These are phyloP conservation scores for Podospora pseudopauciseta DNA, from an alignment of 495 filamentous ascomycete genomes.

Conservation along the genomic window DNA sequence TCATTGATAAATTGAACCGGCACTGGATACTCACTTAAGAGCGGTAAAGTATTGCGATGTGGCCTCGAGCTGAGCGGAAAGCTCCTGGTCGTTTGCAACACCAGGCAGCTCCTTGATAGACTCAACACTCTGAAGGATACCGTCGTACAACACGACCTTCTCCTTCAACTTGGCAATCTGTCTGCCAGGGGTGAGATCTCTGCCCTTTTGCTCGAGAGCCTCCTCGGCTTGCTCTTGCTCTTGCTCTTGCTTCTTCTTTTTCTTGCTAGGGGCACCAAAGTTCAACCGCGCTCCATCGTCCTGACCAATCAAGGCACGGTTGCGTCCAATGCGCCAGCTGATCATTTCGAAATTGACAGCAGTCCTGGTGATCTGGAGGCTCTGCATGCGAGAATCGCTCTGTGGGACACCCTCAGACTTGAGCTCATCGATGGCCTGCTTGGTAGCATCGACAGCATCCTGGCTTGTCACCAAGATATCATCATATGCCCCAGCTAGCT, in stretches of 20 bases:
- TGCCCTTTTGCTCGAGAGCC: constrained; percentile 39
- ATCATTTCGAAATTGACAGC: constrained; percentile 90
- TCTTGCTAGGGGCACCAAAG: constrained; percentile 38
- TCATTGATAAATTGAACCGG: background rate
- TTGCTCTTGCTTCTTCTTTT: constrained; percentile 38
- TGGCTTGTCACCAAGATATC: constrained; percentile 85
- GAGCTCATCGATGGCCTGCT: constrained; percentile 87
- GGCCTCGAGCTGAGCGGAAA: constrained; percentile 70
- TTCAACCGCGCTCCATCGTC: constrained; percentile 68
- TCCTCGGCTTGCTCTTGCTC: constrained; percentile 35
- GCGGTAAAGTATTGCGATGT: constrained; percentile 84
- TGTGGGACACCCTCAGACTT: constrained; percentile 76
- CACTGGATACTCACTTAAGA: constrained; percentile 58
- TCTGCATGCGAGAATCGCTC: constrained; percentile 84
- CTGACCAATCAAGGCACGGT: constrained; percentile 77
- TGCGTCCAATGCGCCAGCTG: constrained; percentile 91
- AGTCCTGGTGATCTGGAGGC: constrained; percentile 85
- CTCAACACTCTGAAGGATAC: constrained; percentile 81
- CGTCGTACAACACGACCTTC: constrained; percentile 87
- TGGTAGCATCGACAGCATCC: constrained; percentile 90
- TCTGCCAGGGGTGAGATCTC: constrained; percentile 57
- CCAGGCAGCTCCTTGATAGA: constrained; percentile 86
- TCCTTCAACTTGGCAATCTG: constrained; percentile 81
- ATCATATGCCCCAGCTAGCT: constrained; percentile 79
- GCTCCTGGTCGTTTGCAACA: constrained; percentile 76